These are phyloP conservation scores for Halophytophthora polymorphica DNA, from an alignment of 352 stramenopile species.

Conservation along the genomic window DNA sequence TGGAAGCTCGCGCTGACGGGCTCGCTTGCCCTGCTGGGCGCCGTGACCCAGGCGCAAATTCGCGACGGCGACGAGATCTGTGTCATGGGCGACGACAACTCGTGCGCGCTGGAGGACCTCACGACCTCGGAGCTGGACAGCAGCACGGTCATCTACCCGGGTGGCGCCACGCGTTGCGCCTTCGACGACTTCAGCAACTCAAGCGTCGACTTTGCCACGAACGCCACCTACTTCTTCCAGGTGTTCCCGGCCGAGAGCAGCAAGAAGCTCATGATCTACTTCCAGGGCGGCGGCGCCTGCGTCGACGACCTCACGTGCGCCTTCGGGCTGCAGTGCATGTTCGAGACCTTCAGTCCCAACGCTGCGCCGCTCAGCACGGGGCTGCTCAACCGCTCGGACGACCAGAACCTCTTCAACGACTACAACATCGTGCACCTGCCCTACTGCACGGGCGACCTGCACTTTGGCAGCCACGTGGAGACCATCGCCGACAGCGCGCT, in stretches of 20 bases:
- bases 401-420: constrained; percentile 71
- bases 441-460: constrained; percentile 74
- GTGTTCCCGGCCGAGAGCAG: constrained; percentile 61
- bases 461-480: constrained; percentile 43
- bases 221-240: constrained; percentile 72
- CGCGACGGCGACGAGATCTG: constrained; percentile 53
- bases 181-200: constrained; percentile 50
- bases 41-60: constrained; percentile 21
- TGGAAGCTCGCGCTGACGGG: constrained; percentile 31
- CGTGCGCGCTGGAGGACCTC: constrained; percentile 51
- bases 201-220: constrained; percentile 41
- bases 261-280: constrained; percentile 69
- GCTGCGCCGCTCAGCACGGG: constrained; percentile 42
- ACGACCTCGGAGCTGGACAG: constrained; percentile 39
- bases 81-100: constrained; percentile 43
- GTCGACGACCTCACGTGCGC: constrained; percentile 63
- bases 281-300: constrained; percentile 68
- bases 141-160: constrained; percentile 57
- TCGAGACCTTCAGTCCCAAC: constrained; percentile 55
- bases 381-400: constrained; percentile 58
- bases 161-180: constrained; percentile 47
- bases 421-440: constrained; percentile 75
- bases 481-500: constrained; percentile 26
- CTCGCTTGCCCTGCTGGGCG: constrained; percentile 23
- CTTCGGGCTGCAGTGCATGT: constrained; percentile 60